Base-by-base conservation (phyloP, 495 filamentous ascomycete genomes). In the Penicillium turbatum region DNA sequence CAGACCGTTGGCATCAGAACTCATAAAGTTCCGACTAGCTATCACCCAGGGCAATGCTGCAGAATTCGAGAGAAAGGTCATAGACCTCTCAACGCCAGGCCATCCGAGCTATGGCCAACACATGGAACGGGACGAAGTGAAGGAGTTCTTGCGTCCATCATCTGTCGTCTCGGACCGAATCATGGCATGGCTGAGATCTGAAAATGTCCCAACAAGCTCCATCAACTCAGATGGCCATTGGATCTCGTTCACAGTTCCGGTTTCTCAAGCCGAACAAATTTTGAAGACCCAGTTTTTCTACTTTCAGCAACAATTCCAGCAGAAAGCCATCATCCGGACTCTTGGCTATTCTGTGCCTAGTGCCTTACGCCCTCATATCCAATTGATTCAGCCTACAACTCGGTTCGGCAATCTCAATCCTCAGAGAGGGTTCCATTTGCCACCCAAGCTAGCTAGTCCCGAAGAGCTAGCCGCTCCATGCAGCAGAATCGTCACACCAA, bases 101-200 rank as follows among this genome's bases (percentile, higher is more conserved):
- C 77, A 86, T 55, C 65, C 73, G 3, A 71, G 64, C 4, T 89
- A 89, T 64, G 86, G 87, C 1, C 65, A 79, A 42, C 80, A 88
- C 52, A 76, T 89, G 73, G 79, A 74, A 47, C 73, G 77, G n/a
- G 74, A 82, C 16, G 73, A 82, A 54, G 64, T 84, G 43, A 70
- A 69, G 43, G 66, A 70, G 0, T 70, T 81, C 51, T 55, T 86
- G 44, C 72, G 68, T 44, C 81, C 83, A 2, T 68, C 63, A 1
- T 54, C 63, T n/a, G 65, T 72, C 6, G 72, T 76, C 5, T 62
- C 71, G 11, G 50, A 66, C 8, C 62, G 67, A 2, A 65, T 85
- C 27, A 44, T 78, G 6, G 32, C 66, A 6, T 86, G 82, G 82
- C 66, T 86, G 4, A 30, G 63, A n/a, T 68, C 68, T 3, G 63